Percentiles rank a stretch among this genome's conserved stretches.
These are phyloP conservation scores for Sordariomycetes sp. DNA, from an alignment of 2,329 filamentous ascomycete species.

Conservation along the genomic window DNA sequence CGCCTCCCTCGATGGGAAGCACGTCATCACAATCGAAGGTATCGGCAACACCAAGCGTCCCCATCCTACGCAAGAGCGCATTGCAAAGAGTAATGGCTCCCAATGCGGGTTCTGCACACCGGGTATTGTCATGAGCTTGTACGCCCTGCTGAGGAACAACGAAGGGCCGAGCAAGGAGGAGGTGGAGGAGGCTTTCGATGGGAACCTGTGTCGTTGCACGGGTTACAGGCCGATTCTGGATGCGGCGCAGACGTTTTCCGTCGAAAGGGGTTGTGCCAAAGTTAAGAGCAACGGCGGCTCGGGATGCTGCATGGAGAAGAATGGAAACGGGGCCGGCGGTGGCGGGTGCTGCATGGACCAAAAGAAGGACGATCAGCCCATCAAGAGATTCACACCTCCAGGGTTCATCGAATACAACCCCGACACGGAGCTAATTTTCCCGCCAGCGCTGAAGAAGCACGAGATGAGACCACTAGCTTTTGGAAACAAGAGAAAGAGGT, in stretches of 20 bases:
- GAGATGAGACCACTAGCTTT: slow-evolving; percentile 75
- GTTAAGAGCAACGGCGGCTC: slow-evolving; percentile 32
- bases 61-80: slow-evolving; percentile 82
- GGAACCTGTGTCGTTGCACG: slow-evolving; percentile 91
- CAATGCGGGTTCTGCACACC: slow-evolving; percentile 95
- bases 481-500: slow-evolving; percentile 89
- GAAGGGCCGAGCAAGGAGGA: slow-evolving; percentile 68
- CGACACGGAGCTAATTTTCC: slow-evolving; percentile 92
- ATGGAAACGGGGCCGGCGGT: slow-evolving; percentile 28
- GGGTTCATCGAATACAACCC: slow-evolving; percentile 92
- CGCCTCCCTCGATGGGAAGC: slow-evolving; percentile 90
- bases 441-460: slow-evolving; percentile 74
- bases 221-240: slow-evolving; percentile 92
- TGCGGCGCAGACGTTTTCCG: slow-evolving; percentile 82
- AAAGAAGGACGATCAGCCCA: slow-evolving; percentile 36
- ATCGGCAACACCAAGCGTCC: slow-evolving; percentile 83
- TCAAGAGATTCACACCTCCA: slow-evolving; percentile 70
- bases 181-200: slow-evolving; percentile 93
- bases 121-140: slow-evolving; percentile 96
- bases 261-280: slow-evolving; percentile 40
- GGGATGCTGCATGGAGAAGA: slow-evolving; percentile 63
- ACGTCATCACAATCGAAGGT: slow-evolving; percentile 95
- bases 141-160: slow-evolving; percentile 84
- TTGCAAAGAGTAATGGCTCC: slow-evolving; percentile 84
- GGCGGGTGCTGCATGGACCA: slow-evolving; percentile 63